Evolutionary conservation across 768 basidiomycete genomes (phyloP), one percentile per base, ranked within the genome.

Genomic region (Amanita subjunquillea): DNA sequence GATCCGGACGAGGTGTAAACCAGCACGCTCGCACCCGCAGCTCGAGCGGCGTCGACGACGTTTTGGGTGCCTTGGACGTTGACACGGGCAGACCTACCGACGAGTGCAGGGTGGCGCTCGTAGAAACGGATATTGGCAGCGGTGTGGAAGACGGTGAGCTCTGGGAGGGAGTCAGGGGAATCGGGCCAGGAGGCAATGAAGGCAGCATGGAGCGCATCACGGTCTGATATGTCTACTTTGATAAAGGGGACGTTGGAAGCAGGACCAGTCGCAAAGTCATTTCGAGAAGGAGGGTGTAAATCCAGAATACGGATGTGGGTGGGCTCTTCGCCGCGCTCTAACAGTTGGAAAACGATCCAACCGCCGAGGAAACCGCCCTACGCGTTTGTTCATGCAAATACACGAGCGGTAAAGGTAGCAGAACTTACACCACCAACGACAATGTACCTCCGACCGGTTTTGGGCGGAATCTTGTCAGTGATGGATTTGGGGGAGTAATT

Each of bases 91-190:
- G 87, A 88, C 23, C 70, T 71, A 3, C 69, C 65, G 12, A 85
- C 63, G 15, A 87, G 72, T 3, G 61, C 60, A 0, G 65, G 55
- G 54, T 75, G 72, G 7, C 82, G 79, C 57, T 89, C 87, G 60
- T 80, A 90, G 62, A 85, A 89, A 4, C 85, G 83, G 56, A 89
- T 88, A 57, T 75, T 85, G 15, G 87, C 83, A 0, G 83, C 87
- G 20, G 84, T 83, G 60, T 89, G 85, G 63, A 87, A 85, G 7
- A 90, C 76, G 0, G 87, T 86, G 20, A 83, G 66, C 49, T 72
- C 71, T 10, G 32, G 10, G n/a, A n/a, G 1, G 1, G 69, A 57
- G 9, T 67, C 60, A 7, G 56, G 60, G 60, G 22, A 60, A 60
- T 13, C 54, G 50, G 78, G 75, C 87, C 87, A 90, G 0, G 83